phyloP scores from a whole-genome alignment of 208 protist species.

The Crithidia expoeki region DNA sequence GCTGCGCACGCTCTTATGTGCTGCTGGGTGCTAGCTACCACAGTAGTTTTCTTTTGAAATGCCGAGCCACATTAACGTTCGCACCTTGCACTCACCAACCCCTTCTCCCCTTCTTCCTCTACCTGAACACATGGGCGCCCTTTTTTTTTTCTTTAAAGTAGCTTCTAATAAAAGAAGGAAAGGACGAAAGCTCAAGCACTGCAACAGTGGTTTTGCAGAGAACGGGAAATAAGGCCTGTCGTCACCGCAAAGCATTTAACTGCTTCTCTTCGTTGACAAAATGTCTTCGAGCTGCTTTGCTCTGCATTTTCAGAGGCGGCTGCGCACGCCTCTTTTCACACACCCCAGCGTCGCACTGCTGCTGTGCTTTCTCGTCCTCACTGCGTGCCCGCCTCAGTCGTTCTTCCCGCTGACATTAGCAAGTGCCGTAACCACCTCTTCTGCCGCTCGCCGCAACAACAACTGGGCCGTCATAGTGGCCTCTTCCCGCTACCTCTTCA shows the following conservation, averaged over 20 bases:
- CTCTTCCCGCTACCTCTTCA: conserved; percentile 97
- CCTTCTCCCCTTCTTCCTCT: too few species aligned
- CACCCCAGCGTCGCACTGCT: neutral
- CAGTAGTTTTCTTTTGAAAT: too few species aligned
- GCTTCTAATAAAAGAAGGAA: too few species aligned
- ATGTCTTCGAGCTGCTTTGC: neutral
- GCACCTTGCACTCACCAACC: too few species aligned
- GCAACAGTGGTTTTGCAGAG: neutral
- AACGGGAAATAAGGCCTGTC: neutral
- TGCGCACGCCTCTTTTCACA: neutral
- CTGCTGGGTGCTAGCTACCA: too few species aligned
- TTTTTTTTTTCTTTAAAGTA: too few species aligned
- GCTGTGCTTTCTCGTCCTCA: neutral
- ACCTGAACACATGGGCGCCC: too few species aligned
- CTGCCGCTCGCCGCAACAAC: conserved; percentile 37
- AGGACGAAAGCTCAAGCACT: too few species aligned
- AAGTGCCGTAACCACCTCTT: neutral
- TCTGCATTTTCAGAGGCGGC: neutral
- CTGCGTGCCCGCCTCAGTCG: neutral
- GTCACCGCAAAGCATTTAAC: too few species aligned
- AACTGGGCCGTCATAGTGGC: conserved; percentile 96
- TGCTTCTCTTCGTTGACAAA: too few species aligned
- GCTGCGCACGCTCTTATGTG: too few species aligned
- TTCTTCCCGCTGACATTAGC: neutral
- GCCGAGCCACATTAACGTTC: too few species aligned